These are phyloP conservation scores for Globisporangium ultimum DNA, from an alignment of 352 stramenopile species.

Conservation along the genomic window DNA sequence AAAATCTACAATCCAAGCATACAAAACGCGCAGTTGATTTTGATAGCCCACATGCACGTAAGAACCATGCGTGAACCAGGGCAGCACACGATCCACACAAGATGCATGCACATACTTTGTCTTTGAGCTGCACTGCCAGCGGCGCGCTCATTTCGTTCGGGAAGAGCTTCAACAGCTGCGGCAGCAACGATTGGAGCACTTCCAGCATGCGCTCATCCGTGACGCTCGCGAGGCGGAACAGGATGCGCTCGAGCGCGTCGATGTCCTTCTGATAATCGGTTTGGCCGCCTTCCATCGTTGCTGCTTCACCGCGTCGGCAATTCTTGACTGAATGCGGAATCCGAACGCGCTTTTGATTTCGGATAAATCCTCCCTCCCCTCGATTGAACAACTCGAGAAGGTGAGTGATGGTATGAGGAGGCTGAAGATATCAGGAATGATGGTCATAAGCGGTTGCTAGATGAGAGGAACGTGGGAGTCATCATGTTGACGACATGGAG, in stretches of 20 bases:
- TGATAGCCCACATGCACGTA: not conserved
- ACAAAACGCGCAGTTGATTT: not conserved
- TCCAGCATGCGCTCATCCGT: conserved; percentile 59
- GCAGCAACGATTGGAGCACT: conserved; percentile 63
- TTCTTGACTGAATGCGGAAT: not conserved
- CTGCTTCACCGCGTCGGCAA: not conserved
- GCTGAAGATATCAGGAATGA: not conserved
- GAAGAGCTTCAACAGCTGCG: conserved; percentile 66
- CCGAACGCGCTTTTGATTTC: not conserved
- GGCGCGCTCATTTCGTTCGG: conserved; percentile 29
- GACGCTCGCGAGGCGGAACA: conserved; percentile 72
- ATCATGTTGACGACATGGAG: not conserved
- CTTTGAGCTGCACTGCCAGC: conserved; percentile 48
- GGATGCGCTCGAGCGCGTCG: conserved; percentile 68
- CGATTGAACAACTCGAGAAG: not conserved
- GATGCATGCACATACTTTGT: conserved; percentile 42
- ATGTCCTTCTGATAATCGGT: conserved; percentile 39
- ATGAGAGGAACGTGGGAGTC: not conserved
- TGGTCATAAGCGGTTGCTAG: not conserved
- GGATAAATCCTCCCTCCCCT: not conserved
- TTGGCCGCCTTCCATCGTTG: not conserved
- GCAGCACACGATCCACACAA: not conserved
- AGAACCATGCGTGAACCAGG: not conserved
- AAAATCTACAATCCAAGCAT: conserved; percentile 38
- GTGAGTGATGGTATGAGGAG: not conserved